Conservation (phyloP, 73 alveolate genomes). For the Blepharisma japonicum region DNA sequence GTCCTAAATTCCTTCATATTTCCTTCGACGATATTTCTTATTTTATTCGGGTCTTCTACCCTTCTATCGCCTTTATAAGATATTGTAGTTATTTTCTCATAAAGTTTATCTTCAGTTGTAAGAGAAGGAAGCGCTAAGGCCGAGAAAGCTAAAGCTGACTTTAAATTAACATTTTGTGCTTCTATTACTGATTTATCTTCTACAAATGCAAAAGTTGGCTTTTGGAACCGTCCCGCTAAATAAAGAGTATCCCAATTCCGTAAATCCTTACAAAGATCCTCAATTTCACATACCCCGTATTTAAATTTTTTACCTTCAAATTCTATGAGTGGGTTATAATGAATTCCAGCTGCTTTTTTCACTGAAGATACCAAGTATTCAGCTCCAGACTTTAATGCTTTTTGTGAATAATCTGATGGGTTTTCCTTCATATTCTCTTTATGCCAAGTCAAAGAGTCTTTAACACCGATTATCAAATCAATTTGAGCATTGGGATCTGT, state of each 20-base stretch:
- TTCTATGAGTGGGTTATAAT: constrained; percentile 38
- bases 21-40: constrained; percentile 48
- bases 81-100: constrained; percentile 30
- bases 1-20: constrained; percentile 38
- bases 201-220: constrained; percentile 45
- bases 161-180: constrained; percentile 35
- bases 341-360: constrained; percentile 24
- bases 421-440: constrained; percentile 43
- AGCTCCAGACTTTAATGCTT: constrained; percentile 6
- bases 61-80: constrained; percentile 55
- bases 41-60: constrained; percentile 63
- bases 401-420: constrained; percentile 36
- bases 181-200: constrained; percentile 2
- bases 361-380: background rate
- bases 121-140: constrained; percentile 26
- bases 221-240: constrained; percentile 53
- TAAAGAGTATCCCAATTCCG: constrained; percentile 46
- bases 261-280: constrained; percentile 40
- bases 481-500: constrained; percentile 17
- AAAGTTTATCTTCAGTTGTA: constrained; percentile 38
- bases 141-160: constrained; percentile 40
- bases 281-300: constrained; percentile 50
- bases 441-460: constrained; percentile 51
- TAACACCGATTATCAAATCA: constrained; percentile 49
- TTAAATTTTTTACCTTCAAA: constrained; percentile 33